A percentile compares a stretch with the other conserved stretches of the same genome.
Conservation (phyloP, 305 asterid species). For the Solanum hybrid region DNA sequence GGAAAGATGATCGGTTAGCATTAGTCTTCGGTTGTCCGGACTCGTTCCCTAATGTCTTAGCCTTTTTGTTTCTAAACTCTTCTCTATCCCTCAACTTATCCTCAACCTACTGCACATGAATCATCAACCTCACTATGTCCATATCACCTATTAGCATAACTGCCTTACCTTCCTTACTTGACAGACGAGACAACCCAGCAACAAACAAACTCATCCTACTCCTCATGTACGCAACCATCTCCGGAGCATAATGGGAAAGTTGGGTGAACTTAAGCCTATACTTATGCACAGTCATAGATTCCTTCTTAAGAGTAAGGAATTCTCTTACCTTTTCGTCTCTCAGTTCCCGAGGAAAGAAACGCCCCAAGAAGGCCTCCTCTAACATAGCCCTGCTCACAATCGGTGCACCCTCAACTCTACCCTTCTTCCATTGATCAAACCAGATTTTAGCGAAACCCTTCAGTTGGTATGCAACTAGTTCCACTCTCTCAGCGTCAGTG, state of each 20-base stretch:
- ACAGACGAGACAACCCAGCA: background rate
- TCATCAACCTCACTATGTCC: background rate
- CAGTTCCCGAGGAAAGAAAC: too few relatives aligned
- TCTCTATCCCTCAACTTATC: background rate
- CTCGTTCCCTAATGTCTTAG: background rate
- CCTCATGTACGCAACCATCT: background rate
- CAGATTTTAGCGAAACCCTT: background rate
- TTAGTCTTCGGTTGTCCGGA: background rate
- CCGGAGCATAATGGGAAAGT: background rate
- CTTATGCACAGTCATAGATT: background rate
- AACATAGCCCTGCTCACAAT: background rate
- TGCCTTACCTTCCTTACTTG: background rate
- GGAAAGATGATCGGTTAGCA: background rate
- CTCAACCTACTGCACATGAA: background rate
- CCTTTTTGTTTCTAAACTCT: background rate
- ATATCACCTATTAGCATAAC: background rate
- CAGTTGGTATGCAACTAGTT: background rate
- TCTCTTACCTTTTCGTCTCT: background rate
- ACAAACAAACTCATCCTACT: background rate
- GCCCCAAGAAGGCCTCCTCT: background rate
- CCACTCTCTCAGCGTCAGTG: background rate
- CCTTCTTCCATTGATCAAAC: background rate
- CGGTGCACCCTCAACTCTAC: background rate
- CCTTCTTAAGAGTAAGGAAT: background rate
- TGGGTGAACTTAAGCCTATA: background rate